A percentile compares a stretch with the other conserved stretches of the same genome.
Evolutionary conservation across 768 basidiomycete genomes (phyloP).

Genomic region (Leucosporidium yakuticum): DNA sequence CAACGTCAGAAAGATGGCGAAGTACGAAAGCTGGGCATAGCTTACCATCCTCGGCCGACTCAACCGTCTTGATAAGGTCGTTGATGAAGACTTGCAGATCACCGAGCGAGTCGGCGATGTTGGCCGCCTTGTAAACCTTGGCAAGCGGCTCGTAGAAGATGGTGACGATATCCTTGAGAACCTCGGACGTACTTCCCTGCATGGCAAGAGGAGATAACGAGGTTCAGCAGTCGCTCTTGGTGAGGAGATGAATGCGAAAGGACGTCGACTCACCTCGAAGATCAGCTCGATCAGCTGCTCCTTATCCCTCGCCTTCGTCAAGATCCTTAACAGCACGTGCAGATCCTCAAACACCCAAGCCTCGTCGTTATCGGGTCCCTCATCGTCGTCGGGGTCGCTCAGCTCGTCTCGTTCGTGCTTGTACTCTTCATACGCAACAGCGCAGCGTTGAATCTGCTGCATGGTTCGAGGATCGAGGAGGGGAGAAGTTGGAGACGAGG

Average conservation of each 20-base stretch:
- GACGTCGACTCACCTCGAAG: constrained; percentile 64
- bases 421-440: constrained; percentile 73
- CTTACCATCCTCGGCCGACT: constrained; percentile 77
- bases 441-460: constrained; percentile 69
- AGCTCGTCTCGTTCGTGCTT: constrained; percentile 55
- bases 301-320: constrained; percentile 73
- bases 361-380: constrained; percentile 87
- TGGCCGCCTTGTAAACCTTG: constrained; percentile 94
- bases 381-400: constrained; percentile 74
- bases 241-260: neutral
- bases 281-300: constrained; percentile 88
- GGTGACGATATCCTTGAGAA: constrained; percentile 96
- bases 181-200: constrained; percentile 87
- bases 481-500: constrained; percentile 56
- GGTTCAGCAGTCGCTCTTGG: neutral
- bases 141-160: constrained; percentile 97
- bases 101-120: constrained; percentile 83
- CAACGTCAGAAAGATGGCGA: neutral
- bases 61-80: constrained; percentile 90
- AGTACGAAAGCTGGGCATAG: constrained; percentile 20
- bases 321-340: constrained; percentile 67
- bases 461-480: constrained; percentile 68
- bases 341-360: constrained; percentile 96
- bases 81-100: constrained; percentile 92
- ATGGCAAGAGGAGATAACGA: too few species aligned